A percentile compares a stretch with the other conserved stretches of the same genome.
Evolutionary conservation across 1,139 yeast species (phyloP).

Genomic region (Spathaspora sp.): DNA sequence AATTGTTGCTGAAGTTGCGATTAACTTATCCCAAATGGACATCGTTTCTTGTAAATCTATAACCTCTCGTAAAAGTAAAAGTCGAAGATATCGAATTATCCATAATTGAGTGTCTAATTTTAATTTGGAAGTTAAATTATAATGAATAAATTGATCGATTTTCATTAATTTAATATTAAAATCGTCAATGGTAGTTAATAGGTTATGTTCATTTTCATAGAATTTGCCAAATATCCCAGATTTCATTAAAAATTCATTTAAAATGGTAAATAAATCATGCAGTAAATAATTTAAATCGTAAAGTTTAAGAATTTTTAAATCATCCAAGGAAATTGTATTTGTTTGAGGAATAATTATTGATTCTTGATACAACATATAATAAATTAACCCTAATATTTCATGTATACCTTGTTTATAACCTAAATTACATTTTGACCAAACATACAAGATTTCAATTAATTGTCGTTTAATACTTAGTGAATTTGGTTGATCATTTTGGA

Average conservation of each 20-base stretch:
- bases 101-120: conserved; percentile 62
- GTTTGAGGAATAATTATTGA: conserved; percentile 34
- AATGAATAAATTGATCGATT: conserved; percentile 47
- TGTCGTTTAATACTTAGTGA: conserved; percentile 30
- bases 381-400: conserved; percentile 63
- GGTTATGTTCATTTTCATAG: conserved; percentile 42
- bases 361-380: conserved; percentile 48
- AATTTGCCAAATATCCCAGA: conserved; percentile 38
- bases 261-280: conserved; percentile 49
- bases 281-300: conserved; percentile 38
- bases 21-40: conserved; percentile 58
- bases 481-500: conserved; percentile 26
- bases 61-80: conserved; percentile 58
- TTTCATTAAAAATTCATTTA: conserved; percentile 41
- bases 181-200: conserved; percentile 46
- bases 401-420: conserved; percentile 73
- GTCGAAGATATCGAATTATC: conserved; percentile 64
- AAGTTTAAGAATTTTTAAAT: conserved; percentile 34
- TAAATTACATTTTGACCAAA: conserved; percentile 55
- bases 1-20: conserved; percentile 33
- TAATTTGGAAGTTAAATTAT: conserved; percentile 45
- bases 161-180: conserved; percentile 49
- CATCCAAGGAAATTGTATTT: conserved; percentile 34
- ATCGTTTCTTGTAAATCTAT: conserved; percentile 40
- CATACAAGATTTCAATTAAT: conserved; percentile 52